A percentile compares a stretch with the other conserved stretches of the same genome.
These are phyloP conservation scores for Alternaria viburni DNA, from an alignment of 2,329 filamentous ascomycete genomes.

Conservation along the genomic window DNA sequence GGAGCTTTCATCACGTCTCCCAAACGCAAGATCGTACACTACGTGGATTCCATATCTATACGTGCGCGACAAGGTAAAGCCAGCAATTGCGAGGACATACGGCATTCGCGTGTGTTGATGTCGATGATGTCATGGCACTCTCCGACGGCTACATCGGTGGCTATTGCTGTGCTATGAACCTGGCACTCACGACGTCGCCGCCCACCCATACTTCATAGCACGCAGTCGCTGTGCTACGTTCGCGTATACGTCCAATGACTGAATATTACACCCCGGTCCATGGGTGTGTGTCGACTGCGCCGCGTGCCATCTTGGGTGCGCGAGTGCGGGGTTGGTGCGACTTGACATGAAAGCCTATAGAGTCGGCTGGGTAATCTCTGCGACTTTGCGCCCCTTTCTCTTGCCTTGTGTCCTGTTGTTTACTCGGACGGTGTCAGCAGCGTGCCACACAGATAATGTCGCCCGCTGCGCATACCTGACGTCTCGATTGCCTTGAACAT, in stretches of 20 bases:
- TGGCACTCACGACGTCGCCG: not conserved
- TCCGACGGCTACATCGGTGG: not conserved
- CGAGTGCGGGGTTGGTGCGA: not conserved
- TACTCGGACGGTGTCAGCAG: too few species aligned
- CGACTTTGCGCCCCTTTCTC: not conserved
- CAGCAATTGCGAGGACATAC: too few species aligned
- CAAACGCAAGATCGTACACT: not conserved
- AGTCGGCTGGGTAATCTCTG: too few species aligned
- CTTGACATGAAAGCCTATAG: not conserved
- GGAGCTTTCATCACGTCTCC: not conserved
- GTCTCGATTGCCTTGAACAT: not conserved
- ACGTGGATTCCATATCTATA: fast-evolving
- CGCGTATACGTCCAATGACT: not conserved
- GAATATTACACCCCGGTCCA: not conserved
- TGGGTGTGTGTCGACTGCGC: not conserved
- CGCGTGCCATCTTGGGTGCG: not conserved
- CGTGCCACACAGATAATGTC: not conserved
- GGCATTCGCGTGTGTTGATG: not conserved
- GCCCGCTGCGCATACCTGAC: not conserved
- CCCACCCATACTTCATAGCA: too few species aligned
- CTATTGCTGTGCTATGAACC: not conserved
- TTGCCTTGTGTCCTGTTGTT: too few species aligned
- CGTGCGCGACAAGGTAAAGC: not conserved
- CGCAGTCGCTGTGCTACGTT: not conserved
- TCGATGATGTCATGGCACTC: not conserved